A percentile compares a stretch with the other conserved stretches of the same genome.
Evolutionary conservation across 768 basidiomycete species (phyloP).

Genomic region (Auriscalpium microsporum): DNA sequence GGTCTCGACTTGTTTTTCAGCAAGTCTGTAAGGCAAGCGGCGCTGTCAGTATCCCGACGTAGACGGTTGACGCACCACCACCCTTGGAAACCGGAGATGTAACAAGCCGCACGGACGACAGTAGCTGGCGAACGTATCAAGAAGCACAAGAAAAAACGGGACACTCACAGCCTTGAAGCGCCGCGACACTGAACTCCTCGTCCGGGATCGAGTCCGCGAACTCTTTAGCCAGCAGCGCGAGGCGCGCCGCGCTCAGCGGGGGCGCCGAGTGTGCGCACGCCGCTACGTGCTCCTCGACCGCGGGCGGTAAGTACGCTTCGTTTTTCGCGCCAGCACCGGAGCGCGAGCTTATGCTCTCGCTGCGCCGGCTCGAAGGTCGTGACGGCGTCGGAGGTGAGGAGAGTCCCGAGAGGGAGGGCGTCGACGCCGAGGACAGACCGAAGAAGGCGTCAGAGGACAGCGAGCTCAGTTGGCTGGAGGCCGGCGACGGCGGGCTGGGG

Average conservation of each 20-base stretch:
- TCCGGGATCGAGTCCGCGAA: constrained; percentile 82
- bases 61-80: constrained; percentile 10
- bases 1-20: constrained; percentile 81
- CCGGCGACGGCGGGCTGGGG: constrained; percentile 29
- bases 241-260: constrained; percentile 54
- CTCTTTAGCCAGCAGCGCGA: constrained; percentile 60
- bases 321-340: constrained; percentile 16
- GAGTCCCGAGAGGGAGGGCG: constrained; percentile 19
- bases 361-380: constrained; percentile 13
- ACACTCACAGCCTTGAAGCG: constrained; percentile 81
- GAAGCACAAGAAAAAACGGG: constrained; percentile 8
- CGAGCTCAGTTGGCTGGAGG: constrained; percentile 38
- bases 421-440: constrained; percentile 28
- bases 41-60: constrained; percentile 18
- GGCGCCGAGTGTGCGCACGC: constrained; percentile 54
- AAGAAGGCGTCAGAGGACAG: constrained; percentile 38
- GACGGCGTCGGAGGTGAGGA: constrained; percentile 11
- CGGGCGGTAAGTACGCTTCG: constrained; percentile 50
- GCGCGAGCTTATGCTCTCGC: constrained; percentile 10
- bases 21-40: constrained; percentile 40
- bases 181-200: constrained; percentile 82
- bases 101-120: constrained; percentile 5
- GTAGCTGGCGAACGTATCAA: constrained; percentile 15
- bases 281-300: constrained; percentile 49
- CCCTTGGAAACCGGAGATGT: constrained; percentile 9